Evolutionary conservation across 2,329 filamentous ascomycete genomes (phyloP).

Genomic region (Ceratocystis huliohia): DNA sequence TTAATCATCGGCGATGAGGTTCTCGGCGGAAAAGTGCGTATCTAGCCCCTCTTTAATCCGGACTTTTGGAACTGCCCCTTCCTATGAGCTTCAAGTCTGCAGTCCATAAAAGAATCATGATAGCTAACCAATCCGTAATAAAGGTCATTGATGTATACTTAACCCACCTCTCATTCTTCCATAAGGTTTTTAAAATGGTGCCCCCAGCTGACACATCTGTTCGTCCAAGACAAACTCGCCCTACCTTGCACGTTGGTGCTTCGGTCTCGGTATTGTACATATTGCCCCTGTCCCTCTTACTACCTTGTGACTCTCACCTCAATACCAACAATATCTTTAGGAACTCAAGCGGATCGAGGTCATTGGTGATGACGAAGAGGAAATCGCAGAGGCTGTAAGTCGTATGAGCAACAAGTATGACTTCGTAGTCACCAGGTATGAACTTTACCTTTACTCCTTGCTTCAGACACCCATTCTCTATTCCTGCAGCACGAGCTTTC

Average conservation of each 20-base stretch:
- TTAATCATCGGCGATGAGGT: conserved; percentile 97
- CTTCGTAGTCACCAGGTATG: conserved; percentile 73
- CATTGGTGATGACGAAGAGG: conserved; percentile 79
- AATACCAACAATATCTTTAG: conserved; percentile 27
- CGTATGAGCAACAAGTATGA: conserved; percentile 86
- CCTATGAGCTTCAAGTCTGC: not conserved
- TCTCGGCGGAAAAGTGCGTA: conserved; percentile 72
- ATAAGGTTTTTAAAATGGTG: not conserved
- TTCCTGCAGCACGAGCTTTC: not conserved
- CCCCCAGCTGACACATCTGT: not conserved
- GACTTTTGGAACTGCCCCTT: not conserved
- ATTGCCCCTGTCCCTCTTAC: not conserved
- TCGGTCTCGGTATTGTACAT: conserved; percentile 46
- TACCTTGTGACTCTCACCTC: not conserved
- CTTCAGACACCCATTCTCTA: not conserved
- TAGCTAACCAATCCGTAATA: not conserved
- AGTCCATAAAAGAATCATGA: not conserved
- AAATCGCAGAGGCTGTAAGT: conserved; percentile 76
- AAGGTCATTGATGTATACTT: conserved; percentile 20
- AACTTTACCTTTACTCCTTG: not conserved
- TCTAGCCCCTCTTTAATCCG: not conserved
- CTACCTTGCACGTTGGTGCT: conserved; percentile 53
- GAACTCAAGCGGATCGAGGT: conserved; percentile 78
- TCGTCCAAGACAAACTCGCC: conserved; percentile 38
- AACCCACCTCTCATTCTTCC: not conserved